phyloP scores from a whole-genome alignment of 345 rosid genomes.

The Sisymbrium irio region DNA sequence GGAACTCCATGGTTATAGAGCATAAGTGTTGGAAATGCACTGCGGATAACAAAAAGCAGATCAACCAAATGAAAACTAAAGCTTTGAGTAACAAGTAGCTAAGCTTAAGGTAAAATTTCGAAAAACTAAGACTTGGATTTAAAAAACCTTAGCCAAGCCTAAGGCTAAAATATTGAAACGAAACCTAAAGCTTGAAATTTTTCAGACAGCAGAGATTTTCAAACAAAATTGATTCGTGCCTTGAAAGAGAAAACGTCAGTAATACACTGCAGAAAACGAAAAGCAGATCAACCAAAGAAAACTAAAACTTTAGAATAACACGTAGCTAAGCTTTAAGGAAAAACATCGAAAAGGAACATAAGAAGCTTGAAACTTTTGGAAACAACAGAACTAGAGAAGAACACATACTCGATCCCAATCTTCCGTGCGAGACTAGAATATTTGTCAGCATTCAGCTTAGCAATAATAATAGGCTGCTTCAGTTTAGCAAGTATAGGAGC shows the following conservation, averaged over 20 bases:
- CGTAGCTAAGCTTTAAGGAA: not conserved
- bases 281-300: not conserved
- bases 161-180: no score
- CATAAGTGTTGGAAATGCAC: conserved; percentile 86
- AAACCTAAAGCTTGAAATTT: no score
- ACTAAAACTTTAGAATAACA: not conserved
- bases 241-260: not conserved
- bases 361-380: not conserved
- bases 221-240: no score
- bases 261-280: conserved; percentile 51
- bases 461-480: conserved; percentile 75
- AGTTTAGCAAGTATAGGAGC: conserved; percentile 70
- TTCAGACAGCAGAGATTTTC: no score
- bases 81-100: not conserved
- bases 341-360: not conserved
- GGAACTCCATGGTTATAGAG: conserved; percentile 81
- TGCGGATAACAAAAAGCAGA: conserved; percentile 26
- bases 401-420: conserved; percentile 74
- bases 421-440: conserved; percentile 61
- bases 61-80: not conserved
- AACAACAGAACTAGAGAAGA: not conserved
- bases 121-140: not conserved
- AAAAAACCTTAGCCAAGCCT: no score
- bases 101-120: not conserved
- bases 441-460: conserved; percentile 87